These are phyloP conservation scores for Talaromyces wortmannii DNA, from an alignment of 495 filamentous ascomycete genomes.

Conservation along the genomic window DNA sequence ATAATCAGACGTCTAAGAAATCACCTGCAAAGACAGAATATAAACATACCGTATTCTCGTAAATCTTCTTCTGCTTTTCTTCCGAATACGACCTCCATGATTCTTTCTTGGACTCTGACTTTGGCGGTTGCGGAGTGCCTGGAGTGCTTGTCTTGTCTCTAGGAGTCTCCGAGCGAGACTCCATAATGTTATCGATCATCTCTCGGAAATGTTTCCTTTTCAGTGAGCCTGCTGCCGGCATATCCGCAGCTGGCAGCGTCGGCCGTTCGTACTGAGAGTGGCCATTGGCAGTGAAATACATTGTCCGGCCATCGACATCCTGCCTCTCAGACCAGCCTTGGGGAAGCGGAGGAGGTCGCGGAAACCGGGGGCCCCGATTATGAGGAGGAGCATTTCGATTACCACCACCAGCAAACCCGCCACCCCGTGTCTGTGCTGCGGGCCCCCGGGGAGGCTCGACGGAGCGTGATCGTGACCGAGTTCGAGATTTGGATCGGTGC, in stretches of 20 bases:
- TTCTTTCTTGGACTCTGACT: slow-evolving; percentile 55
- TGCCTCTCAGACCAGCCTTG: slow-evolving; percentile 69
- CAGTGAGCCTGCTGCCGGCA: slow-evolving; percentile 52
- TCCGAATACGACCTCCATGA: slow-evolving; percentile 74
- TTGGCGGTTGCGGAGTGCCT: slow-evolving; percentile 38
- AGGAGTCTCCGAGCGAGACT: slow-evolving; percentile 58
- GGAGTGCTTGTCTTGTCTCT: slow-evolving; percentile 50
- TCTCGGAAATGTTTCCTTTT: slow-evolving; percentile 66
- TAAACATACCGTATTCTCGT: slow-evolving; percentile 75
- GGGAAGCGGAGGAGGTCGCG: slow-evolving; percentile 55
- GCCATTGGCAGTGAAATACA: slow-evolving; percentile 74
- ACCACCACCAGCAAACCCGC: slow-evolving; percentile 53
- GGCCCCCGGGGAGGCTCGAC: slow-evolving; percentile 46
- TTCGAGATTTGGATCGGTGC: slow-evolving; percentile 44
- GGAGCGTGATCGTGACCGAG: slow-evolving; percentile 45
- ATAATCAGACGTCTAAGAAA: slow-evolving; percentile 13
- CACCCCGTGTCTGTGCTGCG: slow-evolving; percentile 49
- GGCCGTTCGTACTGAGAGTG: slow-evolving; percentile 75
- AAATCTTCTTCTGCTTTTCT: slow-evolving; percentile 88
- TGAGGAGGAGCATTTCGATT: slow-evolving; percentile 47
- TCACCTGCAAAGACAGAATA: background rate
- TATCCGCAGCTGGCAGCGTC: slow-evolving; percentile 55
- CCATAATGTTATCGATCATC: slow-evolving; percentile 80
- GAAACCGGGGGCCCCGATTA: slow-evolving; percentile 51
- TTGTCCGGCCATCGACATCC: slow-evolving; percentile 59